Base-by-base conservation (phyloP, 2,329 filamentous ascomycete genomes). In the Fusarium torreyae region DNA sequence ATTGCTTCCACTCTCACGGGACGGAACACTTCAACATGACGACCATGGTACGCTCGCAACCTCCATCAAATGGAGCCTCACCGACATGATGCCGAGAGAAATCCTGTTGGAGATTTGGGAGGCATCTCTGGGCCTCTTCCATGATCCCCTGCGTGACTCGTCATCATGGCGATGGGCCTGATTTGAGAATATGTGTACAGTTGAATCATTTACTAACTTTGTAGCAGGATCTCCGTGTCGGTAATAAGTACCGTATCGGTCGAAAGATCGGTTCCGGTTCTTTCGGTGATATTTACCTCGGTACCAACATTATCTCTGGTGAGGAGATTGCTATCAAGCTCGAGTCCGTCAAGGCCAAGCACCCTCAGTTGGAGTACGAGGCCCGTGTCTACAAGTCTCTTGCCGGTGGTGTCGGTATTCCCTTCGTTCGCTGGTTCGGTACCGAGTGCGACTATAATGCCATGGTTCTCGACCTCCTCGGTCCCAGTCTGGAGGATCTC, bases 271-370 rank as follows among this genome's bases (percentile, higher is more conserved):
- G 96, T 76, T 97, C 94, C 75, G 96, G 96, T 74, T 94, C 91
- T 78, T 99, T 99, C 81, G 96, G 96, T 85, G 96, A 98, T 77
- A 98, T 99, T 80, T 99, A 98, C 84, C 90, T 98, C 56, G 96
- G 96, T 77, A 99, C 96, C 81, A 98, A 99, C 87, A 98, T 99
- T 85, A 98, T 98, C 83, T 98, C 96, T 6, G 96, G 96, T 68
- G 96, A 99, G 83, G 96, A 99, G 84, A 98, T 99, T 77, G 96
- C 96, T 80, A 99, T 99, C 87, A 99, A 99, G 87, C 93, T 99
- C 65, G 96, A 99, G 84, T 97, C 94, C 72, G 95, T 98, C 85
- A 99, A 99, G 88, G 95, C 96, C 80, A 98, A 99, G 88, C 96
- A 98, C 82, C 96, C 96, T 62, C 96, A 98, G 83, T 90, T 99